Evolutionary conservation across 2,329 filamentous ascomycete genomes (phyloP).

Genomic region (Colletotrichum sidae): DNA sequence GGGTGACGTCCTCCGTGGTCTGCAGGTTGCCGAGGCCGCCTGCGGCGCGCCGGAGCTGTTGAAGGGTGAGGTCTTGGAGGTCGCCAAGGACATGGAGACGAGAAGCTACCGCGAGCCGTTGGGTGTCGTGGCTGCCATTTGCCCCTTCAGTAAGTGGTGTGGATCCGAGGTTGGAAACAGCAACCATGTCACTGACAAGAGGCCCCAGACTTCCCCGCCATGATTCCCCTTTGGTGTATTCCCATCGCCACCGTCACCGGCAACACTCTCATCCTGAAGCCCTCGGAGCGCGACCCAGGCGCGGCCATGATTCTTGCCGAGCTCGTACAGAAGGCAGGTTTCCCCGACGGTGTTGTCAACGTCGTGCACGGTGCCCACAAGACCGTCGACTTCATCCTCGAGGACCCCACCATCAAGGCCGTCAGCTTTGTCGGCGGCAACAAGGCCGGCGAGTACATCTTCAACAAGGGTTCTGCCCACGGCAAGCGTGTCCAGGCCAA

Average conservation of each 20-base stretch:
- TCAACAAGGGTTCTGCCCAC: constrained; percentile 80
- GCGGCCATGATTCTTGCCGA: constrained; percentile 88
- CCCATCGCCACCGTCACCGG: constrained; percentile 86
- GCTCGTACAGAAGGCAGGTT: constrained; percentile 82
- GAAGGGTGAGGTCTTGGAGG: constrained; percentile 86
- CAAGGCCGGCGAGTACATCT: constrained; percentile 91
- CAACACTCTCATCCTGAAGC: constrained; percentile 88
- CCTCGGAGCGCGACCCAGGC: constrained; percentile 86
- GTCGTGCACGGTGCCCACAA: constrained; percentile 83
- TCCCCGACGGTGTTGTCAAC: constrained; percentile 85
- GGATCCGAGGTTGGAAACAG: neutral
- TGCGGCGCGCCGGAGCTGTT: constrained; percentile 84
- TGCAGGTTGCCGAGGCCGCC: constrained; percentile 87
- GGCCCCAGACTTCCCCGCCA: constrained; percentile 83
- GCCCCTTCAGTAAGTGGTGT: constrained; percentile 78
- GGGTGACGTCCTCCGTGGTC: constrained; percentile 83
- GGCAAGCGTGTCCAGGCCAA: constrained; percentile 92
- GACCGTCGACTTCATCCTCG: constrained; percentile 88
- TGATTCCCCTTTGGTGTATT: constrained; percentile 94
- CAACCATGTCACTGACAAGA: constrained; percentile 22
- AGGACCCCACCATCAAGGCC: constrained; percentile 87
- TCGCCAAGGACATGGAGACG: constrained; percentile 92
- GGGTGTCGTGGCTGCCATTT: constrained; percentile 85
- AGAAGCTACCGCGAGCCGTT: constrained; percentile 84
- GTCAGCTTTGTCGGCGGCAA: constrained; percentile 89